phyloP scores from a whole-genome alignment of 75 land plant species.

The Pseudotsuga menziesii region DNA sequence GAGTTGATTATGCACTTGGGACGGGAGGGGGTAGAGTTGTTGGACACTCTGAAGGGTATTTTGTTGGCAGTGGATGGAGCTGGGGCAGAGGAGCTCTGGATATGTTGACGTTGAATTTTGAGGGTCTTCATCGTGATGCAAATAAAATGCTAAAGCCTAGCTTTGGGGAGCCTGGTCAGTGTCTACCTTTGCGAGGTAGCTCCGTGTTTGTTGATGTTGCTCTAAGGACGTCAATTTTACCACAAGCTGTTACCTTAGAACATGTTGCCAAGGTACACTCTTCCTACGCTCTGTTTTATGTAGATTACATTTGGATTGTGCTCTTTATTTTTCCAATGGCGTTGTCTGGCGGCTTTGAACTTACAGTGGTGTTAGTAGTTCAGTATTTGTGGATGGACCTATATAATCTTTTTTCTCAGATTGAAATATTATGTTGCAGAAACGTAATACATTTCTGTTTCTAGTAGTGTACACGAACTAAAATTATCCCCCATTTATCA shows the following conservation, averaged over 20 bases:
- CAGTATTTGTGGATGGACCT: too few relatives aligned
- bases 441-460: too few relatives aligned
- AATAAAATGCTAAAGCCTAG: conserved; percentile 84
- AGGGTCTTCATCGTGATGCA: conserved; percentile 41
- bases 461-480: too few relatives aligned
- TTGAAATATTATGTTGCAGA: too few relatives aligned
- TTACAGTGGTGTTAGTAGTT: too few relatives aligned
- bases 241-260: conserved; percentile 85
- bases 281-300: not conserved
- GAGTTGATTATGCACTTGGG: conserved; percentile 87
- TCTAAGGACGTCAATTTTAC: conserved; percentile 71
- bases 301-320: not conserved
- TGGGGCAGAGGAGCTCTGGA: conserved; percentile 16
- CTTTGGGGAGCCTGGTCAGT: conserved; percentile 98
- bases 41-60: conserved; percentile 70
- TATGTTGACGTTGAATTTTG: not conserved
- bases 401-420: not conserved
- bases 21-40: conserved; percentile 79
- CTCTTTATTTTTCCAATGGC: conserved; percentile 9
- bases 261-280: conserved; percentile 88
- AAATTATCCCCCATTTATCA: too few relatives aligned
- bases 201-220: conserved; percentile 78
- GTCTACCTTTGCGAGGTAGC: conserved; percentile 78
- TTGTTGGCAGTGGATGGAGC: conserved; percentile 15
- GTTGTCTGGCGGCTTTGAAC: not conserved